Evolutionary conservation across 768 basidiomycete species (phyloP).

Genomic region (Hypholoma sublateritium): DNA sequence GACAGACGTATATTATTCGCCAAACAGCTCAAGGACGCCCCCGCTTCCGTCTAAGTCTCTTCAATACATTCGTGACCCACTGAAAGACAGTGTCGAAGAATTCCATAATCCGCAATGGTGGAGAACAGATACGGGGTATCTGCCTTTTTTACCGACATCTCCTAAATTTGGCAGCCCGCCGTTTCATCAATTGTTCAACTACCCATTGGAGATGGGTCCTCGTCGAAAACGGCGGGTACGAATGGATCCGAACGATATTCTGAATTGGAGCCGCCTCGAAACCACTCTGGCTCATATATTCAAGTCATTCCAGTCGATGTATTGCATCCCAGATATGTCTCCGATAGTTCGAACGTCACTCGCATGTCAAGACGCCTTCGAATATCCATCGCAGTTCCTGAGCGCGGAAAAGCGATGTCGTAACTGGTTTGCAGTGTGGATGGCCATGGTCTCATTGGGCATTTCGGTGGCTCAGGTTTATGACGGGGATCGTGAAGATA

Average conservation of each 20-base stretch:
- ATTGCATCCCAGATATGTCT: not conserved
- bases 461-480: not conserved
- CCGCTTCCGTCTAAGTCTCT: not conserved
- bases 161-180: not conserved
- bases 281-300: not conserved
- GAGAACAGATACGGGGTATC: not conserved
- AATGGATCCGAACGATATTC: not conserved
- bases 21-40: not conserved
- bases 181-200: not conserved
- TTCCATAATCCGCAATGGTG: not conserved
- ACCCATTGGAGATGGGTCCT: too few relatives aligned
- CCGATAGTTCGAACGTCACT: not conserved
- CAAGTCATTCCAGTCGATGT: not conserved
- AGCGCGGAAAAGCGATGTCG: not conserved
- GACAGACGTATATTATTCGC: not conserved
- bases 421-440: not conserved
- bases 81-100: not conserved
- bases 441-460: not conserved
- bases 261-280: not conserved
- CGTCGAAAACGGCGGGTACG: too few relatives aligned
- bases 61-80: not conserved
- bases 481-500: not conserved
- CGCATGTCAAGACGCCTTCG: not conserved
- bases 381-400: not conserved
- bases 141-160: not conserved